Conservation (phyloP, 495 filamentous ascomycete genomes). For the Parmelia sp. region DNA sequence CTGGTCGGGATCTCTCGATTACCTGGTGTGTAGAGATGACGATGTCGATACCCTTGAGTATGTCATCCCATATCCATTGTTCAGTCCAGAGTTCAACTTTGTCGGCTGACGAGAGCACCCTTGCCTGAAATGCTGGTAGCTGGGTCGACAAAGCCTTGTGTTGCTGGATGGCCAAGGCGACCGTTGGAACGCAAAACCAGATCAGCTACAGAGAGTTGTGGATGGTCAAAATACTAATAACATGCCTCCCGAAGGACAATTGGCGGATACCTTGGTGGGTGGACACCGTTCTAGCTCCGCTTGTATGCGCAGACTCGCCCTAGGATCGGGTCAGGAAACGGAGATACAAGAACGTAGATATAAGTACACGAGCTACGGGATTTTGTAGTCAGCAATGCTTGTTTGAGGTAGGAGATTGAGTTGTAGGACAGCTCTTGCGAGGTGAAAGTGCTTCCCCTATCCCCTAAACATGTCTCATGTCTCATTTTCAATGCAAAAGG, state of each 20-base stretch:
- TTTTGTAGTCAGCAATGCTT: no score
- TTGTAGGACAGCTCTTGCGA: no score
- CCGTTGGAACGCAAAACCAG: conserved; percentile 83
- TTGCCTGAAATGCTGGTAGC: conserved; percentile 56
- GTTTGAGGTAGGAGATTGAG: not conserved
- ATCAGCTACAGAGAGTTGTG: conserved; percentile 47
- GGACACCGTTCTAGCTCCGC: conserved; percentile 61
- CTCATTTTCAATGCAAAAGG: no score
- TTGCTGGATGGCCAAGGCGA: conserved; percentile 71
- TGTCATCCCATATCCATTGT: conserved; percentile 63
- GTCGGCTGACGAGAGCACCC: conserved; percentile 60
- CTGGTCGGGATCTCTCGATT: conserved; percentile 6
- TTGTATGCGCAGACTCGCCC: conserved; percentile 71
- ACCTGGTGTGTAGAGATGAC: conserved; percentile 69
- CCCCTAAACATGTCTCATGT: no score
- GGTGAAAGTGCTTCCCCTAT: no score
- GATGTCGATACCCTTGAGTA: conserved; percentile 60
- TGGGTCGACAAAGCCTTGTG: conserved; percentile 53
- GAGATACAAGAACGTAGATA: not conserved
- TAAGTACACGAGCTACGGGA: not conserved
- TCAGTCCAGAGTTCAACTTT: conserved; percentile 71
- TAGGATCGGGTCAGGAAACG: conserved; percentile 29
- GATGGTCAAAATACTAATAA: conserved; percentile 3
- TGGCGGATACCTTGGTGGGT: conserved; percentile 51
- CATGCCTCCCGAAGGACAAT: not conserved